A percentile compares a stretch with the other conserved stretches of the same genome.
Evolutionary conservation across 2,329 filamentous ascomycete genomes (phyloP).

Genomic region (Alternaria gansuensis): DNA sequence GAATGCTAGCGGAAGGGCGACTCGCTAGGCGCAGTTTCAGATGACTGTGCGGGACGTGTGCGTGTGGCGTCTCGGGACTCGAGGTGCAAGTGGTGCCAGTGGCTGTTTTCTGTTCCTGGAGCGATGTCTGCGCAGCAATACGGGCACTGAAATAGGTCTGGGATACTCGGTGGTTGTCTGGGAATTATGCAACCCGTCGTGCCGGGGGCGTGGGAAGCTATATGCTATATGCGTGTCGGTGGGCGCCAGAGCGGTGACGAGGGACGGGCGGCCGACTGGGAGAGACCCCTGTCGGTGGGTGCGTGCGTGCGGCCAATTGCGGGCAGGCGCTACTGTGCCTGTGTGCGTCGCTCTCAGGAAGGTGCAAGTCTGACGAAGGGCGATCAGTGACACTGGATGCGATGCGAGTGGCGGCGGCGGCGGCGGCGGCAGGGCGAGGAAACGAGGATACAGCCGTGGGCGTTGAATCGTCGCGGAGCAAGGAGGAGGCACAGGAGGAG

Average conservation of each 20-base stretch:
- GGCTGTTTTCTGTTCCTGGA: background rate
- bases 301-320: constrained; percentile 35
- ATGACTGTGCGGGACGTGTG: constrained; percentile 16
- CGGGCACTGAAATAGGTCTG: background rate
- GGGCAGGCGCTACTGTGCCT: constrained; percentile 35
- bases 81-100: background rate
- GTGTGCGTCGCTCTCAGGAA: constrained; percentile 34
- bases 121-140: background rate
- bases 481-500: no score
- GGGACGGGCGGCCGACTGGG: constrained; percentile 26
- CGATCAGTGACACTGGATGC: constrained; percentile 11
- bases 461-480: background rate
- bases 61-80: background rate
- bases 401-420: constrained; percentile 7
- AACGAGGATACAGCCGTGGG: background rate
- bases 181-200: constrained; percentile 18
- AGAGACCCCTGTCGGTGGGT: constrained; percentile 28
- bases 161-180: constrained; percentile 1
- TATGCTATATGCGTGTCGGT: constrained; percentile 35
- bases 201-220: constrained; percentile 35
- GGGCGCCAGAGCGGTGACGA: constrained; percentile 39
- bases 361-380: constrained; percentile 41
- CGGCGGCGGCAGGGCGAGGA: background rate
- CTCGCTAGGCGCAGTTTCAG: constrained; percentile 18
- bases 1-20: constrained; percentile 21